phyloP scores from a whole-genome alignment of 371 early-diverging fungal species.

The Rhizopus microsporus region DNA sequence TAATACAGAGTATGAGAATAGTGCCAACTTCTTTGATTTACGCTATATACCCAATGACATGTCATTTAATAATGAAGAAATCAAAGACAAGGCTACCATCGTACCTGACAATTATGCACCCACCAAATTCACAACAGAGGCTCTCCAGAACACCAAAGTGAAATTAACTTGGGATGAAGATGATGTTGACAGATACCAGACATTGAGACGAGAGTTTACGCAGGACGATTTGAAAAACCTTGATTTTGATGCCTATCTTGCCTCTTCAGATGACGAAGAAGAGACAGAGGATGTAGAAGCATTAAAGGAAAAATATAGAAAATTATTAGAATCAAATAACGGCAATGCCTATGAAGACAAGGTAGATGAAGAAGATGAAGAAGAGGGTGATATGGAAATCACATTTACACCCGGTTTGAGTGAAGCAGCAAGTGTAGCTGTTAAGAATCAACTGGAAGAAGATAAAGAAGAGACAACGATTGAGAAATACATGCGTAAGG shows the following conservation, averaged over 20 bases:
- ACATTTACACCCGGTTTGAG: slow-evolving; percentile 93
- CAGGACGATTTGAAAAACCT: slow-evolving; percentile 87
- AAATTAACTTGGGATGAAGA: slow-evolving; percentile 97
- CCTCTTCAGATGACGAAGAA: slow-evolving; percentile 72
- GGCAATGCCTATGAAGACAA: slow-evolving; percentile 41
- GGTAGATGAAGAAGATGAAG: slow-evolving; percentile 52
- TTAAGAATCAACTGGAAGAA: slow-evolving; percentile 53
- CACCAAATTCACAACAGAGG: not conserved
- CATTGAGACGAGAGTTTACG: slow-evolving; percentile 82
- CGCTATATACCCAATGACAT: slow-evolving; percentile 96
- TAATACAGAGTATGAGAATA: slow-evolving; percentile 92
- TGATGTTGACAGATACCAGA: slow-evolving; percentile 79
- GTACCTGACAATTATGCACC: slow-evolving; percentile 45
- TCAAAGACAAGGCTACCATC: slow-evolving; percentile 66
- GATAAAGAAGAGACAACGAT: slow-evolving; percentile 79
- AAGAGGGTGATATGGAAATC: slow-evolving; percentile 89
- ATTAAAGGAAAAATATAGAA: slow-evolving; percentile 64
- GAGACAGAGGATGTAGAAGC: slow-evolving; percentile 65
- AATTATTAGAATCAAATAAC: slow-evolving; percentile 53
- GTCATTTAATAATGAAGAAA: slow-evolving; percentile 75
- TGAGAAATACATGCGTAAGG: slow-evolving; percentile 81
- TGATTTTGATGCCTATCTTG: slow-evolving; percentile 91
- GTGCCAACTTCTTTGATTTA: slow-evolving; percentile 94
- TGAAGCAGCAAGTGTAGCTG: slow-evolving; percentile 63
- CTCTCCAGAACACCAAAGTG: slow-evolving; percentile 59